Evolutionary conservation across 371 early-diverging fungal species (phyloP), one percentile per base, ranked within the genome.

Genomic region (Choanephora cucurbitarum): DNA sequence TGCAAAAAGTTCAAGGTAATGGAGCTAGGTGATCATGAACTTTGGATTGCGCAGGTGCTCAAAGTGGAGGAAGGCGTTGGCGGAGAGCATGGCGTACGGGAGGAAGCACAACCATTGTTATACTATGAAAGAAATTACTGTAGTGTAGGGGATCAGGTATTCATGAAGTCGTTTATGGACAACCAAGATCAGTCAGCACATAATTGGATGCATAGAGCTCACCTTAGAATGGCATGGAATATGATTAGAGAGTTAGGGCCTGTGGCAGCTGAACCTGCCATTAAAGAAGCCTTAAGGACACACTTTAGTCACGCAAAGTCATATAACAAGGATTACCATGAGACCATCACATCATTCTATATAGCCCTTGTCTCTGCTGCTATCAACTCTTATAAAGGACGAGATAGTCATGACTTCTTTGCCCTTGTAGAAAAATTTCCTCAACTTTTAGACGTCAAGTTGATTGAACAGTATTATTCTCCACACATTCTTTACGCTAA

Each of bases 51-150:
- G 3, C 66, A 75, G 17, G 86, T 89, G 0, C 58, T 73, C 44
- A 80, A 79, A 51, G 79, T 87, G 0, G 74, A 84, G 11, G 75
- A 85, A 55, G 86, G 84, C 2, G 77, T 80, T 14, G 84, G 79
- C 21, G 64, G 74, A 11, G 64, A 62, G n/a, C 67, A 64, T 23
- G 76, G 71, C 3, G 57, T 52, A 14, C 62, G 83, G 15, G 77
- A 80, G 44, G 75, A 73, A 48, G 64, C 64, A 11, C 67, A 76
- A 42, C 87, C 90, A 4, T 52, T 89, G 24, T 44, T 89, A 18
- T 87, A 87, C 49, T 83, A 87, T 64, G 83, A 86, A 58, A 70
- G 85, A 17, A 62, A 69, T 0, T 89, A 87, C 58, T 72, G 84
- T 10, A 84, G 79, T 49, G 77, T 89, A 1, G 86, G 86, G 19